These are phyloP conservation scores for Russula ochroleuca DNA, from an alignment of 768 basidiomycete genomes.

Conservation along the genomic window DNA sequence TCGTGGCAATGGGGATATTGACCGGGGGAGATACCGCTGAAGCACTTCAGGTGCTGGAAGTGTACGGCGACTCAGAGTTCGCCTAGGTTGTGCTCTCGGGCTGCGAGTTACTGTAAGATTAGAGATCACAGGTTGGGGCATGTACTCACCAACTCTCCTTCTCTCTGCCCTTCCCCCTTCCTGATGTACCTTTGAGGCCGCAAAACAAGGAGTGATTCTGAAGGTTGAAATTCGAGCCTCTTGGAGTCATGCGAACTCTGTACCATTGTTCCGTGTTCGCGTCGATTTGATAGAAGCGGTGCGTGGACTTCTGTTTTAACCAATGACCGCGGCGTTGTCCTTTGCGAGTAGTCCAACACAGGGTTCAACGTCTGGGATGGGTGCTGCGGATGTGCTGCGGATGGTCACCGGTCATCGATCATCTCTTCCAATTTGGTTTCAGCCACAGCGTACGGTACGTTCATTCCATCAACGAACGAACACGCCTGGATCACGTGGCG, in stretches of 20 bases:
- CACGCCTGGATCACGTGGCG: neutral
- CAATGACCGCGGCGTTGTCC: neutral
- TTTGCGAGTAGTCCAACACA: neutral
- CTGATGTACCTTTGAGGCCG: neutral
- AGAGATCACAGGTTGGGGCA: neutral
- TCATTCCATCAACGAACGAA: neutral
- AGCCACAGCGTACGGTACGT: no score
- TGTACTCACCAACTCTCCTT: neutral
- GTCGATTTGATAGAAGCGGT: neutral
- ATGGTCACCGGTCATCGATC: no score
- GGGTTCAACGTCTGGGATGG: neutral
- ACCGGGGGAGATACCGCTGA: neutral
- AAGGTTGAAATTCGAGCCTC: neutral
- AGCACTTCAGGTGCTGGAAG: neutral
- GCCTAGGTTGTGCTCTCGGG: neutral
- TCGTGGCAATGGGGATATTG: neutral
- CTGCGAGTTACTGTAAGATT: neutral
- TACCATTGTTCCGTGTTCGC: no score
- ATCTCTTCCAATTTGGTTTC: no score
- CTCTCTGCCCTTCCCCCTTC: neutral
- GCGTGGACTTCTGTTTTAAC: neutral
- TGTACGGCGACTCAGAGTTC: neutral
- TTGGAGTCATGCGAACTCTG: neutral
- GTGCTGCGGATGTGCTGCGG: neutral
- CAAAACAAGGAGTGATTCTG: neutral